Percentiles rank a stretch among this genome's conserved stretches.
Conservation (phyloP, 1,284 basidiomycete species). For the Apiotrichum mycotoxinovorans region DNA sequence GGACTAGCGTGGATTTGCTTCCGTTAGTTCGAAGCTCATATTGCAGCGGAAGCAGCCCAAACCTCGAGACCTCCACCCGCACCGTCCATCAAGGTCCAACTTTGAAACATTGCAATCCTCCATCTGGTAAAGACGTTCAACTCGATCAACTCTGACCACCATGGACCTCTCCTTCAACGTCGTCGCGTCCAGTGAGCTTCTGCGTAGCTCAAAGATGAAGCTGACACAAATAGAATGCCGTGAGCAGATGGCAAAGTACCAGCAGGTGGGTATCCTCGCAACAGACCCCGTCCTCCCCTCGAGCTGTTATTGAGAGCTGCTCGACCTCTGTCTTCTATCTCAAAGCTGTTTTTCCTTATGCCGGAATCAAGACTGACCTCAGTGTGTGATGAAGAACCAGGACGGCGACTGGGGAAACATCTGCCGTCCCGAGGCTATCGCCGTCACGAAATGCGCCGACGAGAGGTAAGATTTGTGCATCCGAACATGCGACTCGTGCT, state of each 20-base stretch:
- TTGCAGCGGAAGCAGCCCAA: neutral
- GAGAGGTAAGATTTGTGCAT: slow-evolving; percentile 34
- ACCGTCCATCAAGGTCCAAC: neutral
- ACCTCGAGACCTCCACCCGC: neutral
- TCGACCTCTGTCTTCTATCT: neutral
- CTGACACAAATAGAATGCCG: slow-evolving; percentile 38
- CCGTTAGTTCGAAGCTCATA: too few species aligned
- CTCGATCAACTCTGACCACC: slow-evolving; percentile 1
- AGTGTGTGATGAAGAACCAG: slow-evolving; percentile 46
- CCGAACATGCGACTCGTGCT: too few species aligned
- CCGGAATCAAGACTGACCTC: neutral
- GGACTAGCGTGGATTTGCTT: neutral
- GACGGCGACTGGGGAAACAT: slow-evolving; percentile 41
- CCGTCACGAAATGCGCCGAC: slow-evolving; percentile 44
- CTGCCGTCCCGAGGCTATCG: slow-evolving; percentile 38
- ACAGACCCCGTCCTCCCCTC: neutral
- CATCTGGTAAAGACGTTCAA: neutral
- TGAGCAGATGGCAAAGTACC: slow-evolving; percentile 46
- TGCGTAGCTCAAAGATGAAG: neutral
- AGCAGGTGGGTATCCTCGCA: slow-evolving; percentile 31
- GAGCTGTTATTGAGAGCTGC: neutral
- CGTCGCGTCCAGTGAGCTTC: slow-evolving; percentile 45
- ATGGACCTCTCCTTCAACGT: slow-evolving; percentile 49
- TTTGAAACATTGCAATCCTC: neutral
- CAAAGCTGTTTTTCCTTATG: neutral